A percentile compares a stretch with the other conserved stretches of the same genome.
Conservation (phyloP, 495 filamentous ascomycete species). For the Aspergillus incahuasiensis region DNA sequence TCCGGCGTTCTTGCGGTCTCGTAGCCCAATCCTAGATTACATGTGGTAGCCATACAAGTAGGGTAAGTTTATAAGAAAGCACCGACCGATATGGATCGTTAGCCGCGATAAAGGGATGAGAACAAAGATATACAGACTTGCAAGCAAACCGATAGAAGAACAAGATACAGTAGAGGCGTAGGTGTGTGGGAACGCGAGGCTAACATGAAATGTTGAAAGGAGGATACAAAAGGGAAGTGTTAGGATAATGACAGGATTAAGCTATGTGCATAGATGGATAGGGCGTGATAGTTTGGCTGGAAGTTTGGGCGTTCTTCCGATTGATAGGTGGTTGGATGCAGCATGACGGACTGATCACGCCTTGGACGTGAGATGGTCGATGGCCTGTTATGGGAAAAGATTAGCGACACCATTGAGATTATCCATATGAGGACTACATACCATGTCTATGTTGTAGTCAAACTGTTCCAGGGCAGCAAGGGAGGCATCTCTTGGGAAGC, state of each 20-base stretch:
- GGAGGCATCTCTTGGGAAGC: constrained; percentile 75
- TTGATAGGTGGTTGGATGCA: neutral
- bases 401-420: neutral
- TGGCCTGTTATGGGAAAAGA: constrained; percentile 10
- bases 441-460: constrained; percentile 93
- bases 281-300: neutral
- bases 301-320: neutral
- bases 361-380: constrained; percentile 18
- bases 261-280: constrained; percentile 22
- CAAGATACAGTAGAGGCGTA: constrained; percentile 8
- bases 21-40: constrained; percentile 14
- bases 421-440: constrained; percentile 41
- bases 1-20: constrained; percentile 11
- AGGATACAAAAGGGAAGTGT: neutral
- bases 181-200: neutral
- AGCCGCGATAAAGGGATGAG: neutral
- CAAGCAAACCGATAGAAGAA: constrained; percentile 8
- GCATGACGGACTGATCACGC: neutral
- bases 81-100: neutral
- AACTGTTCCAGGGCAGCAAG: constrained; percentile 84
- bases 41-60: constrained; percentile 13
- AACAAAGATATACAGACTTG: constrained; percentile 18
- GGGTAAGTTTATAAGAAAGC: neutral
- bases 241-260: constrained; percentile 6
- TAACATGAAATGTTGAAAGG: constrained; percentile 3